Base-by-base conservation (phyloP, 2,329 filamentous ascomycete species). In the Drechslerella dactyloides region DNA sequence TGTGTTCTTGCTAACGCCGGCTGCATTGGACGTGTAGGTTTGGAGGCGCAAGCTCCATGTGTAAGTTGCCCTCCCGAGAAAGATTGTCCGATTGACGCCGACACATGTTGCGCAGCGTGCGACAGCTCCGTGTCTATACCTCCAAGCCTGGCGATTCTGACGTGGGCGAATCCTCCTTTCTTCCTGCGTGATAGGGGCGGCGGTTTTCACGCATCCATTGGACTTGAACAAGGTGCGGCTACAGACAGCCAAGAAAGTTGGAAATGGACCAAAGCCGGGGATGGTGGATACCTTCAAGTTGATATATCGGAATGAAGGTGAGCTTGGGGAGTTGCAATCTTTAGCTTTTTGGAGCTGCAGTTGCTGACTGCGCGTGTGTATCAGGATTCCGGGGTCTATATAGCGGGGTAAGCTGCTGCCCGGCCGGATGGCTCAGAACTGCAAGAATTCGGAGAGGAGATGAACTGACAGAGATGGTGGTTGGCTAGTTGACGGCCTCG, bases 151-250 rank as follows among this genome's bases (percentile, higher is more conserved):
- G 4, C n/a, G 4, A 21, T 10, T 48, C 44, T 48, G 44, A 48
- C 44, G 44, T 21, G 19, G 10, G 13, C 33, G 30, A 13, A 27
- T 56, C 33, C 33, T 13, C 21, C 17, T 15, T 58, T 24, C 10
- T 5, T 11, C 8, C 17, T 24, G 44, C 17, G 23, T 50, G 17
- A 42, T 33, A 72, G 68, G 68, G 83, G 93, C 93, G 40, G 93
- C 93, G 50, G 89, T 87, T 76, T 90, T 96, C 54, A 97, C 93
- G 30, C 93, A 97, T 84, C 93, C 93, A 55, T 83, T 97, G 78
- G 93, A 58, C 42, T 56, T 73, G 48, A 58, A 63, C 56, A 76
- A 76, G 57, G 69, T 75, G 30, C 68, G 75, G 27, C 63, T 77
- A 30, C 76, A 77, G 69, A 78, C 76, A 55, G 68, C 73, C 62